phyloP scores from a whole-genome alignment of 148 eudicot species.

The Chenopodium berlandieri region DNA sequence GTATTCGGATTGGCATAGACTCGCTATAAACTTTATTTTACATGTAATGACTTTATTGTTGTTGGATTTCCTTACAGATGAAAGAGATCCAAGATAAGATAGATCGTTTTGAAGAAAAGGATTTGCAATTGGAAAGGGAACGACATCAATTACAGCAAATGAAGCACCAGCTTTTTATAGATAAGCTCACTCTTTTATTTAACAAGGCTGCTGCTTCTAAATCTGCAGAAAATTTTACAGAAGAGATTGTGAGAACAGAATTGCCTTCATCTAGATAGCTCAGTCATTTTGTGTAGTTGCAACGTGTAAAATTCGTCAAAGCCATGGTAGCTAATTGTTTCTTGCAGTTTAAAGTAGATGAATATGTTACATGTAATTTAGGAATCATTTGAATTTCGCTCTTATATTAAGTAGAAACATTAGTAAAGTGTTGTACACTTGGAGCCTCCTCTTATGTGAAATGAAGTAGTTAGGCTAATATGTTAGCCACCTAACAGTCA shows the following conservation, averaged over 20 bases:
- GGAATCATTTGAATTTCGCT: background rate
- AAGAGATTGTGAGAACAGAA: conserved; percentile 38
- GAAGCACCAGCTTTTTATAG: conserved; percentile 66
- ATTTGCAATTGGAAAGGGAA: conserved; percentile 67
- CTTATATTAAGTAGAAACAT: too few relatives aligned
- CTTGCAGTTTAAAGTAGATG: background rate
- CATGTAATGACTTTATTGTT: background rate
- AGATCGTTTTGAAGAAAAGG: conserved; percentile 50
- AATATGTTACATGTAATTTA: background rate
- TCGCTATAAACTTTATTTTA: background rate
- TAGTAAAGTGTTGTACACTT: too few relatives aligned
- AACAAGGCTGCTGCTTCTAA: conserved; percentile 41
- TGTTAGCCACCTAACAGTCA: too few relatives aligned
- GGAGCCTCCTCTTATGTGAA: too few relatives aligned
- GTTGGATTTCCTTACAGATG: conserved; percentile 37
- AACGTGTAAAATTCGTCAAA: background rate
- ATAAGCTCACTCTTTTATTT: conserved; percentile 65
- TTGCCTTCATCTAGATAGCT: conserved; percentile 23
- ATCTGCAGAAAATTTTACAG: conserved; percentile 30
- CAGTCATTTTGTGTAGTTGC: too few relatives aligned
- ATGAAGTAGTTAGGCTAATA: too few relatives aligned
- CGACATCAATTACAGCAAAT: conserved; percentile 65
- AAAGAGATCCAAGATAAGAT: conserved; percentile 63
- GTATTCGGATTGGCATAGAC: conserved; percentile 1
- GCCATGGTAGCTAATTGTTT: background rate